Evolutionary conservation across 371 early-diverging fungal species (phyloP).

Genomic region (Chytridium lagenaria): DNA sequence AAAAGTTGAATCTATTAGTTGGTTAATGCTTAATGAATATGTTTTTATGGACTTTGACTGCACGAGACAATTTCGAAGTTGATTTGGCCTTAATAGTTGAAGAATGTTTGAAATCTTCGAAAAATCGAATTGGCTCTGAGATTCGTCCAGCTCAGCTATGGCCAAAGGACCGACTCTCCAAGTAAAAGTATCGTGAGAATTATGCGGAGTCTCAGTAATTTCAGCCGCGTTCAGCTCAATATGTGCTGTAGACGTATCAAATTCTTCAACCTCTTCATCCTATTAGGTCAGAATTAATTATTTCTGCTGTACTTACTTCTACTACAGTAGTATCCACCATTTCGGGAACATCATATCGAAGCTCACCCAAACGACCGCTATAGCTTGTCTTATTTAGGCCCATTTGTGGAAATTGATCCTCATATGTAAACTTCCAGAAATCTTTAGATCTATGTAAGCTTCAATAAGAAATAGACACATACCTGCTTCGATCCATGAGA

Average conservation of each 20-base stretch:
- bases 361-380: slow-evolving; percentile 43
- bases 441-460: slow-evolving; percentile 33
- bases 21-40: background rate
- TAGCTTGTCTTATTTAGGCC: slow-evolving; percentile 45
- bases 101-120: slow-evolving; percentile 27
- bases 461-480: slow-evolving; percentile 3
- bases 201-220: slow-evolving; percentile 17
- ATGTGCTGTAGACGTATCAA: slow-evolving; percentile 33
- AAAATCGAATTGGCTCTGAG: slow-evolving; percentile 31
- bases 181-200: slow-evolving; percentile 3
- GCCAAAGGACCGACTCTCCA: slow-evolving; percentile 51
- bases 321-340: slow-evolving; percentile 45
- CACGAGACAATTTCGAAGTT: slow-evolving; percentile 23
- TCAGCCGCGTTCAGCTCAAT: slow-evolving; percentile 26
- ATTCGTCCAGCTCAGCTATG: slow-evolving; percentile 53
- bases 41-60: slow-evolving; percentile 29
- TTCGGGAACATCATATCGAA: slow-evolving; percentile 54
- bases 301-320: slow-evolving; percentile 38
- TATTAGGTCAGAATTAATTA: slow-evolving; percentile 17
- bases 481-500: slow-evolving; percentile 55
- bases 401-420: slow-evolving; percentile 53
- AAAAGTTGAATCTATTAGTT: slow-evolving; percentile 45
- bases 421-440: slow-evolving; percentile 50
- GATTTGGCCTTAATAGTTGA: slow-evolving; percentile 15
- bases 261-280: slow-evolving; percentile 49